phyloP scores from a whole-genome alignment of 768 basidiomycete species.

The Lactarius psammicola region DNA sequence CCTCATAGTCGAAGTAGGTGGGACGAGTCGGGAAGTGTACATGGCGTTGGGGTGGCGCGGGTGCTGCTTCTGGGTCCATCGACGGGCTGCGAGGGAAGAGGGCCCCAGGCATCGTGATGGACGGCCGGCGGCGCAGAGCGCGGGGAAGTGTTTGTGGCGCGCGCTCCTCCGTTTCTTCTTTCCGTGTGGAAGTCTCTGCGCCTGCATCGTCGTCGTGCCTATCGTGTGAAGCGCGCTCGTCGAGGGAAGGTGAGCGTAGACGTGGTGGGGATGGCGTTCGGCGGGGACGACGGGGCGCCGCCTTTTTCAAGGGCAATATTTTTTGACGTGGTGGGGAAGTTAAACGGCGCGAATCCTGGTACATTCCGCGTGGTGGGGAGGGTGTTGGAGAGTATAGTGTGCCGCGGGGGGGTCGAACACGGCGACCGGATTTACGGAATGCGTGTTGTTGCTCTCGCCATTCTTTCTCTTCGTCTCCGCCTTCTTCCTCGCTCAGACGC shows the following conservation, averaged over 20 bases:
- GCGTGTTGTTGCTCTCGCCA: constrained; percentile 11
- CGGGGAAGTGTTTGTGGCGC: constrained; percentile 37
- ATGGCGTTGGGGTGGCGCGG: constrained; percentile 33
- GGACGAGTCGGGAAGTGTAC: constrained; percentile 40
- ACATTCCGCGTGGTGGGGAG: neutral
- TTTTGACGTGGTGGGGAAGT: constrained; percentile 8
- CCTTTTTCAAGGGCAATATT: neutral
- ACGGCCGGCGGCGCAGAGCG: constrained; percentile 41
- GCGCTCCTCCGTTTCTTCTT: constrained; percentile 26
- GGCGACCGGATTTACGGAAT: neutral
- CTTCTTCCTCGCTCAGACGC: neutral
- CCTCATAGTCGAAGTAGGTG: constrained; percentile 18
- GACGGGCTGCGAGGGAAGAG: constrained; percentile 73
- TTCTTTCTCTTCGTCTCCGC: constrained; percentile 7
- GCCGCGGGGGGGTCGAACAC: constrained; percentile 15
- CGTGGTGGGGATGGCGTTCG: neutral
- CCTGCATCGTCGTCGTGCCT: neutral
- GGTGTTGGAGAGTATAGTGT: constrained; percentile 15
- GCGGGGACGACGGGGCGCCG: neutral
- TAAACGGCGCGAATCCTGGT: neutral
- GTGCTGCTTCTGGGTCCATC: constrained; percentile 42
- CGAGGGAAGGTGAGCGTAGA: neutral
- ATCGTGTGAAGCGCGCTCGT: neutral
- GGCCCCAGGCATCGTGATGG: constrained; percentile 74
- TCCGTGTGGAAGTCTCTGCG: constrained; percentile 30